A percentile compares a stretch with the other conserved stretches of the same genome.
Evolutionary conservation across 192 early-diverging fungal species (phyloP).

Genomic region (Dimargaris cristalligena): DNA sequence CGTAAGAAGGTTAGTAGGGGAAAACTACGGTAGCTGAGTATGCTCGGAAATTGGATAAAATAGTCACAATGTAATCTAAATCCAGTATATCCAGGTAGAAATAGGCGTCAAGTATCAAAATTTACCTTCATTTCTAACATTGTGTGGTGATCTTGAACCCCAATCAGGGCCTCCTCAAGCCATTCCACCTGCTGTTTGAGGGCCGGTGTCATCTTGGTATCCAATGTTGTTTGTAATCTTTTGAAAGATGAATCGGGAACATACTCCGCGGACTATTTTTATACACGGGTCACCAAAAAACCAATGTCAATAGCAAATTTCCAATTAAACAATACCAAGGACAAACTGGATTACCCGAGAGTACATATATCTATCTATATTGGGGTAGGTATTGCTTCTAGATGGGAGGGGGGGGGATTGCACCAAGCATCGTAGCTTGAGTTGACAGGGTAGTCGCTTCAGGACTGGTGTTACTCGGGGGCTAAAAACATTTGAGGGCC

Average conservation of each 20-base stretch:
- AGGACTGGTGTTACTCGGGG: background rate
- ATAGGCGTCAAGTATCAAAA: too few relatives aligned
- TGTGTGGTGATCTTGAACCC: slow-evolving; percentile 1
- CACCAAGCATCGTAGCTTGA: background rate
- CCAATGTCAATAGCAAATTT: too few relatives aligned
- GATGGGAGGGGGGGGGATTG: background rate
- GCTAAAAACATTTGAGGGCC: background rate
- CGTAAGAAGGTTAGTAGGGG: too few relatives aligned
- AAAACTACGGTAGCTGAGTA: too few relatives aligned
- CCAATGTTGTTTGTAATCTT: background rate
- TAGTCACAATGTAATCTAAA: too few relatives aligned
- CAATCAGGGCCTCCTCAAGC: background rate
- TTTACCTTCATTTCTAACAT: background rate
- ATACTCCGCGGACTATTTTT: background rate
- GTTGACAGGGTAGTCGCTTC: background rate
- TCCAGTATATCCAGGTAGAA: too few relatives aligned
- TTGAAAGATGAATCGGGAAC: background rate
- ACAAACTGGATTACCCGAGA: too few relatives aligned
- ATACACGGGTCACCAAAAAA: background rate
- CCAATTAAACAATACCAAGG: too few relatives aligned
- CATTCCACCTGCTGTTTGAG: background rate
- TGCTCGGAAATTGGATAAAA: too few relatives aligned
- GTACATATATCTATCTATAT: too few relatives aligned
- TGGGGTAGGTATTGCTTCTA: too few relatives aligned
- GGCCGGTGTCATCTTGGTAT: background rate